A percentile compares a stretch with the other conserved stretches of the same genome.
phyloP scores from a whole-genome alignment of 2,329 filamentous ascomycete species.

The Penicillium sp. region DNA sequence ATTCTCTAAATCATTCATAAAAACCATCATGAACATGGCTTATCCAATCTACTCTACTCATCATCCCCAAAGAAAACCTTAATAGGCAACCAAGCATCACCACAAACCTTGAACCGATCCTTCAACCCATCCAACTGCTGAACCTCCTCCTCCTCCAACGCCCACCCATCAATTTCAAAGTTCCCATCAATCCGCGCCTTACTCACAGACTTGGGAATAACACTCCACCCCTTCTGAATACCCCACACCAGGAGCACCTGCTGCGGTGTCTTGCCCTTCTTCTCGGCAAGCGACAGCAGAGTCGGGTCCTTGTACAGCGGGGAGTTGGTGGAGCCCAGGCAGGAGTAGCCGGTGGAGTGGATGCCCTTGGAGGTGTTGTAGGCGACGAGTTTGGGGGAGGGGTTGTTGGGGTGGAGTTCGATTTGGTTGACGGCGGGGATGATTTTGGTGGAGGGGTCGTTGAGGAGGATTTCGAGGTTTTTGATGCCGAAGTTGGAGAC shows the following conservation, averaged over 20 bases:
- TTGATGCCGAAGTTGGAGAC: conserved; percentile 85
- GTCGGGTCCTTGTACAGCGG: conserved; percentile 61
- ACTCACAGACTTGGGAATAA: conserved; percentile 85
- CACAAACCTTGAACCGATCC: conserved; percentile 83
- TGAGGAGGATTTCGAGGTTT: conserved; percentile 78
- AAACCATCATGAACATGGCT: conserved; percentile 25
- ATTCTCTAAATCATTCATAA: neutral
- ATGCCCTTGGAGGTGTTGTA: conserved; percentile 61
- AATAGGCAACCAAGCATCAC: conserved; percentile 71
- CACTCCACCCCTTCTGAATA: conserved; percentile 77
- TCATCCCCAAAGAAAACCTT: conserved; percentile 86
- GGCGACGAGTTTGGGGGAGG: conserved; percentile 62
- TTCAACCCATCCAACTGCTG: conserved; percentile 69
- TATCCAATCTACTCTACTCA: conserved; percentile 59
- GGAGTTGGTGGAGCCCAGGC: conserved; percentile 61
- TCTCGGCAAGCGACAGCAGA: conserved; percentile 60
- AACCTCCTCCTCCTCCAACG: conserved; percentile 74
- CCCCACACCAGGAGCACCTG: conserved; percentile 72
- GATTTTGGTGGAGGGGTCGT: conserved; percentile 63
- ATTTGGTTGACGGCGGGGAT: conserved; percentile 61
- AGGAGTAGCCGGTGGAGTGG: conserved; percentile 62
- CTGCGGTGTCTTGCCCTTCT: conserved; percentile 61
- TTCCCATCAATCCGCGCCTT: conserved; percentile 76
- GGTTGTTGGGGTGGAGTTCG: conserved; percentile 71
- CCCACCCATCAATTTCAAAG: conserved; percentile 76